These are phyloP conservation scores for Waltergamsia citrina DNA, from an alignment of 2,329 filamentous ascomycete species.

Conservation along the genomic window DNA sequence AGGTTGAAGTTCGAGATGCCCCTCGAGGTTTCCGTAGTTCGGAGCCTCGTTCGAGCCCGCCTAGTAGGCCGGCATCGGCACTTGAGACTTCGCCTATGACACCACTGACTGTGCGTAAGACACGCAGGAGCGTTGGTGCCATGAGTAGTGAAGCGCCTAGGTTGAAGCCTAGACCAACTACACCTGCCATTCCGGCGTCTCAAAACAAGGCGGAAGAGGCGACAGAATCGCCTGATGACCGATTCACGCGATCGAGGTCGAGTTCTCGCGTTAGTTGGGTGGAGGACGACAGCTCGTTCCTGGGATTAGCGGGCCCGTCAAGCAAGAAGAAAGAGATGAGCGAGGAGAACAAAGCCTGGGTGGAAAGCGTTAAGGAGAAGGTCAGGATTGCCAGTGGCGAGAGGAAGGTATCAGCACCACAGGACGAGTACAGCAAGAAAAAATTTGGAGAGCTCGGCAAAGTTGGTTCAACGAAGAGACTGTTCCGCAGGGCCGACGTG, in stretches of 20 bases:
- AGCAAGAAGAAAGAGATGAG: constrained; percentile 57
- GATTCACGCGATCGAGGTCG: constrained; percentile 28
- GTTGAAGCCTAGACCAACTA: constrained; percentile 17
- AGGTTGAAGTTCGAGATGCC: constrained; percentile 49
- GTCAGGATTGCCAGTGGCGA: constrained; percentile 62
- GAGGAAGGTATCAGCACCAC: constrained; percentile 21
- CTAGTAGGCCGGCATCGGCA: constrained; percentile 29
- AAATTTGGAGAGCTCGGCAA: constrained; percentile 63
- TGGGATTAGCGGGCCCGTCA: constrained; percentile 64
- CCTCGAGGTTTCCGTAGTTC: constrained; percentile 14
- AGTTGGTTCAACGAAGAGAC: constrained; percentile 61
- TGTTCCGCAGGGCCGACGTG: constrained; percentile 45
- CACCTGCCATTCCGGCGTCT: constrained; percentile 7
- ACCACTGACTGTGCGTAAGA: constrained; percentile 45
- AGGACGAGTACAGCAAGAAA: constrained; percentile 13
- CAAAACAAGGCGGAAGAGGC: constrained; percentile 27
- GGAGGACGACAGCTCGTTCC: constrained; percentile 46
- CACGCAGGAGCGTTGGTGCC: constrained; percentile 34
- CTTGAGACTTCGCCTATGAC: constrained; percentile 28
- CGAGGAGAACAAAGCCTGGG: constrained; percentile 68
- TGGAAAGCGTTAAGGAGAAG: constrained; percentile 74
- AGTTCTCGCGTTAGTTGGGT: constrained; percentile 47
- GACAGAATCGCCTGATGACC: constrained; percentile 28
- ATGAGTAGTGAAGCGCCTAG: constrained; percentile 18
- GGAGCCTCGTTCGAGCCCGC: constrained; percentile 29